phyloP scores from a whole-genome alignment of 202 grass and related monocot genomes.

The Panicum virgatum region DNA sequence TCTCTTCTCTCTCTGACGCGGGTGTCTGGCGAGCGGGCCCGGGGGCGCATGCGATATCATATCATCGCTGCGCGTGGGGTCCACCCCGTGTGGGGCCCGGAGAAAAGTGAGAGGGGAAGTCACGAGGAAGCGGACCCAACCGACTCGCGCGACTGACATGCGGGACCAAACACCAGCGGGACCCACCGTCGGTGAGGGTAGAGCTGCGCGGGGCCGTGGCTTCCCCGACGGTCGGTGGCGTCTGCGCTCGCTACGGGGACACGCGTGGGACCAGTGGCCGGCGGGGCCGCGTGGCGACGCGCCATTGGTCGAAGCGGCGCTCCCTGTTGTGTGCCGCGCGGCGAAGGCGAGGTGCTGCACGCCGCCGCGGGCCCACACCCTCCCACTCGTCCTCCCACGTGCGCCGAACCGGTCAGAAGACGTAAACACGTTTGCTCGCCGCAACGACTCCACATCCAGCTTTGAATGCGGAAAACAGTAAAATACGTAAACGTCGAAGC shows the following conservation, averaged over 20 bases:
- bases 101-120: not conserved
- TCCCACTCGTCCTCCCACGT: not conserved
- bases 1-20: conserved; percentile 20
- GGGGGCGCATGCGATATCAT: not conserved
- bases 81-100: not conserved
- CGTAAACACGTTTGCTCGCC: not conserved
- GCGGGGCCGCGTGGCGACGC: not conserved
- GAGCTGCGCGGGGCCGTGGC: not conserved
- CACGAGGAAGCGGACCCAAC: rapidly evolving
- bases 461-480: rapidly evolving
- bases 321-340: not conserved
- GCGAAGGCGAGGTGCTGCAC: not conserved
- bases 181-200: rapidly evolving
- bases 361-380: too few species aligned
- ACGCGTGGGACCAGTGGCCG: not conserved
- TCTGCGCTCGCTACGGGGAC: not conserved
- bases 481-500: not conserved
- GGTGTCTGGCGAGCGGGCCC: conserved; percentile 46
- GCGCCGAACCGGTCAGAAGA: not conserved
- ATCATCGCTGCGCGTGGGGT: not conserved
- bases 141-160: not conserved
- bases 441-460: not conserved
- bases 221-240: conserved; percentile 28
- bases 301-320: rapidly evolving
- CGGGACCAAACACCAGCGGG: rapidly evolving